These are phyloP conservation scores for Geranium brycei DNA, from an alignment of 345 rosid genomes.

Conservation along the genomic window DNA sequence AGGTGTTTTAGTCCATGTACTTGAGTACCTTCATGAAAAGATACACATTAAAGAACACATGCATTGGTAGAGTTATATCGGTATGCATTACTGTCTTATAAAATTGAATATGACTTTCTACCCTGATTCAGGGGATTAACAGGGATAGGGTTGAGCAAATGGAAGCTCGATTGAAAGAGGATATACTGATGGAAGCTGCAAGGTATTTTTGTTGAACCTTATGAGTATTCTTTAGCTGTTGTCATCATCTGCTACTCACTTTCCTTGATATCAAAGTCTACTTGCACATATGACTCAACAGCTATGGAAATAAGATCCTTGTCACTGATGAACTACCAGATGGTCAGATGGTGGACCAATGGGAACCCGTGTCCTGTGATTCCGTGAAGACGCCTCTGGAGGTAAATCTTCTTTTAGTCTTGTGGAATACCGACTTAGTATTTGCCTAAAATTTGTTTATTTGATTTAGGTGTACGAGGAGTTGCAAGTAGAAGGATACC, in stretches of 20 bases:
- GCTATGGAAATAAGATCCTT: constrained; percentile 94
- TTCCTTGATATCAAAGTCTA: constrained; percentile 11
- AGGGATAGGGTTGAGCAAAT: constrained; percentile 86
- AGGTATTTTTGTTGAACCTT: constrained; percentile 28
- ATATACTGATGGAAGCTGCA: constrained; percentile 77
- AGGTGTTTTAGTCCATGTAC: no score
- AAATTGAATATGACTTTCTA: no score
- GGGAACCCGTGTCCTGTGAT: constrained; percentile 84
- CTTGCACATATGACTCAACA: constrained; percentile 29
- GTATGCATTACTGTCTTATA: no score
- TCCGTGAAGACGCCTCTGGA: constrained; percentile 86
- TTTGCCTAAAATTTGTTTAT: constrained; percentile 12
- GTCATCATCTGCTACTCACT: constrained; percentile 4
- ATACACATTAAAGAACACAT: no score
- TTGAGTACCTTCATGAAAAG: no score
- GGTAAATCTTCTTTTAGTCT: constrained; percentile 28
- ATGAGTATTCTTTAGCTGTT: no score
- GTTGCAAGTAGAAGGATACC: constrained; percentile 75
- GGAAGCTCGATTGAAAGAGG: constrained; percentile 88
- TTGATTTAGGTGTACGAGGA: constrained; percentile 64
- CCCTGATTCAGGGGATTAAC: constrained; percentile 55
- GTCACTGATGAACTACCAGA: constrained; percentile 97
- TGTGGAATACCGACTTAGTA: constrained; percentile 6
- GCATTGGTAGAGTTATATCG: no score
- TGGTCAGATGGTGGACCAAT: constrained; percentile 98